These are phyloP conservation scores for Populus pruinosa DNA, from an alignment of 345 rosid genomes.

Conservation along the genomic window DNA sequence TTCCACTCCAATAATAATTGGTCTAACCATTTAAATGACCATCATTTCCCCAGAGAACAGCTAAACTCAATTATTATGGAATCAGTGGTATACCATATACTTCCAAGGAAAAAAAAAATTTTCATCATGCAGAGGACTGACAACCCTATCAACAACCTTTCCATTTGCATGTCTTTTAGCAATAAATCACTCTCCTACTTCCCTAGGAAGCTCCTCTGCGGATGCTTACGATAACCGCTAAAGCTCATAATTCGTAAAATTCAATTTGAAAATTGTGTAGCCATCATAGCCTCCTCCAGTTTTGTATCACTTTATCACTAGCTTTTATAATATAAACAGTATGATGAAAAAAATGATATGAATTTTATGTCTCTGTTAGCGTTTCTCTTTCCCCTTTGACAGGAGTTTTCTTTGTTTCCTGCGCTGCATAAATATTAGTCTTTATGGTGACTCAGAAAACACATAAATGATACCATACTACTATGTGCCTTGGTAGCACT, in stretches of 20 bases:
- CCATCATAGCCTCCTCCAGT: neutral
- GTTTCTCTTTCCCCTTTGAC: too few relatives aligned
- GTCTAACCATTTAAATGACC: neutral
- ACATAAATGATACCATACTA: too few relatives aligned
- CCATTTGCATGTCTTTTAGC: neutral
- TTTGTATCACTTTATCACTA: neutral
- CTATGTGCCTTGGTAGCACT: too few relatives aligned
- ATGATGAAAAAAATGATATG: too few relatives aligned
- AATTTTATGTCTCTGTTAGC: too few relatives aligned
- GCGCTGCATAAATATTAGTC: too few relatives aligned
- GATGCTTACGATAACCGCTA: constrained; percentile 14
- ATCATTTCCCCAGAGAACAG: constrained; percentile 2
- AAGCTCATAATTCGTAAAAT: neutral
- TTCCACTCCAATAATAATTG: neutral
- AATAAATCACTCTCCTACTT: constrained; percentile 14
- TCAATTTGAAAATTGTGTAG: neutral
- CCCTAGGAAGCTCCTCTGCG: constrained; percentile 1
- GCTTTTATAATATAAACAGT: too few relatives aligned
- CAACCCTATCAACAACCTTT: constrained; percentile 16
- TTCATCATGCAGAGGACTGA: neutral
- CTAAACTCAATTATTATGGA: constrained; percentile 1
- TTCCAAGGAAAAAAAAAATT: neutral
- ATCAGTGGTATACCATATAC: neutral
- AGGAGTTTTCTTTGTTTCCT: too few relatives aligned
- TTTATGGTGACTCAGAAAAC: too few relatives aligned